Base-by-base conservation (phyloP, 768 basidiomycete genomes). In the Sarcodon aspratus region DNA sequence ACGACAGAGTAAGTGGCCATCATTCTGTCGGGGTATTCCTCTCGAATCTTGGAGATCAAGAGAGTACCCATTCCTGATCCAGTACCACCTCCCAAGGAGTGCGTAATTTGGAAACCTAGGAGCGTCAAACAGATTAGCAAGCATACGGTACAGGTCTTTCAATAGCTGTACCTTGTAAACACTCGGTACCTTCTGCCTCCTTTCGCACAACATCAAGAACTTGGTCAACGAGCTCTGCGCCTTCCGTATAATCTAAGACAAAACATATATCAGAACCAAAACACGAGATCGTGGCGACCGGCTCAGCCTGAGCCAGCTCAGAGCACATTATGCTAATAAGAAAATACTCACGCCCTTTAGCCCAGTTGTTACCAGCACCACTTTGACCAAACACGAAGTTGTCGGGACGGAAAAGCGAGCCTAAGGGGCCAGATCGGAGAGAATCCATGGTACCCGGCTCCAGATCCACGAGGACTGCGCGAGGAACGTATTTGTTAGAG, bases 1-100 rank as follows among this genome's bases (percentile, higher is more conserved):
- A 98, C 90, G 60, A 99, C 95, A 49, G 96, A 98, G 76, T 95
- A 99, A 52, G 96, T 98, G 67, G 90, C 92, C 95, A 98, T 97
- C 95, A 99, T 99, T 49, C 96, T 78, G 69, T 99, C 96, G 56
- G 95, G 96, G 70, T 90, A 99, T 65, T 99, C 95, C 67, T 97
- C 94, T 55, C 95, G 82, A 65, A 99, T 96, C 74, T 99, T 99
- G 57, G 94, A 97, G 66, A 99, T 96, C 56, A 99, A 71, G 48
- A 99, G 85, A 43, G 96, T 97, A 68, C 96, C 96, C 95, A 99
- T 98, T 71, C 96, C 96, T 57, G 96, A 91, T 72, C 96, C 96
- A 58, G 96, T 99, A 69, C 95, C 96, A 72, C 96, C 96, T 72
- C 96, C 94, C 55, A 95, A 80, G 27, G 92, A 98, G 75, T 97